Conservation (phyloP, 2,329 filamentous ascomycete species). For the Calonectria montana region DNA sequence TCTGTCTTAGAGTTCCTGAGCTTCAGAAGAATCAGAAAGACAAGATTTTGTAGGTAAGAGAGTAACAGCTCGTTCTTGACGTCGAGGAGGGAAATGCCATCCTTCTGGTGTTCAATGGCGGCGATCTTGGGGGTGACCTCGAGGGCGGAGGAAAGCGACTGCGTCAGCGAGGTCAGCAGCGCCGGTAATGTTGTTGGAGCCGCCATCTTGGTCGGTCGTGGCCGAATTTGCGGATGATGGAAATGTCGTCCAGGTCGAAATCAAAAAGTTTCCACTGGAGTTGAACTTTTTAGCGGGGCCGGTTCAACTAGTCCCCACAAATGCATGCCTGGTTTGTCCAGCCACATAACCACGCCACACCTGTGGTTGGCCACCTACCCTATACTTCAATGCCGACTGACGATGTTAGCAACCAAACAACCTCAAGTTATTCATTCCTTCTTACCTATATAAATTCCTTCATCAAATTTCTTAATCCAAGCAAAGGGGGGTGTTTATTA, state of each 20-base stretch:
- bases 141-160: conserved; percentile 71
- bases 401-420: no score
- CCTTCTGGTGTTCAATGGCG: conserved; percentile 77
- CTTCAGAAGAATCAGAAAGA: conserved; percentile 87
- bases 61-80: conserved; percentile 97
- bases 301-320: conserved; percentile 6
- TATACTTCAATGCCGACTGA: background rate
- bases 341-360: background rate
- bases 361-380: background rate
- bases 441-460: no score
- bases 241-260: conserved; percentile 14
- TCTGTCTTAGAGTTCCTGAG: conserved; percentile 67
- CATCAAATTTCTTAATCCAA: no score
- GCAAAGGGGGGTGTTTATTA: no score
- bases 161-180: conserved; percentile 65
- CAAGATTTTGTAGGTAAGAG: conserved; percentile 93
- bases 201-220: conserved; percentile 55
- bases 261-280: conserved; percentile 41
- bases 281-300: conserved; percentile 48
- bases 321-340: background rate
- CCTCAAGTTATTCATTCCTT: no score
- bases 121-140: conserved; percentile 73
- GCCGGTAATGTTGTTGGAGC: conserved; percentile 61
- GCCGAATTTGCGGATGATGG: conserved; percentile 27
- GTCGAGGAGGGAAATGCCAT: conserved; percentile 94